A percentile compares a stretch with the other conserved stretches of the same genome.
Evolutionary conservation across 257 asterid genomes (phyloP).

Genomic region (Forsythia suspensa): DNA sequence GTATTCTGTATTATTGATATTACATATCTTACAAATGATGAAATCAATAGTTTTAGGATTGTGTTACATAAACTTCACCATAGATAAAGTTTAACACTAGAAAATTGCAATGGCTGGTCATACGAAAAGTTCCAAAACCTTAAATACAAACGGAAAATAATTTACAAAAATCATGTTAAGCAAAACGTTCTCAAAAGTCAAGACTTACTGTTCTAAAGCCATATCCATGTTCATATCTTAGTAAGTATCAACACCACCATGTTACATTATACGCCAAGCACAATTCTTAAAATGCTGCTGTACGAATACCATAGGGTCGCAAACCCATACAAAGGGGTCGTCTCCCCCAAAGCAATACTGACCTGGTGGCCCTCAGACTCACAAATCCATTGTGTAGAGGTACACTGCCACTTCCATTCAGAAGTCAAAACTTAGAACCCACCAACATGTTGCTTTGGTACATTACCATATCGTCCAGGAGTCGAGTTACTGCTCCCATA

Average conservation of each 20-base stretch:
- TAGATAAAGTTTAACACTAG: neutral
- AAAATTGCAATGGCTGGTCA: neutral
- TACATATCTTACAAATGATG: no score
- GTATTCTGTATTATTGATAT: no score
- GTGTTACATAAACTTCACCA: neutral
- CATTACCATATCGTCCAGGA: conserved; percentile 62
- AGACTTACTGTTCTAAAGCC: neutral
- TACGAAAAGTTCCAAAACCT: neutral
- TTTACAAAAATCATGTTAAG: neutral
- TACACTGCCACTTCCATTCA: neutral
- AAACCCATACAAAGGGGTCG: neutral
- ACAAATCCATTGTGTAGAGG: neutral
- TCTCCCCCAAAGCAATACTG: neutral
- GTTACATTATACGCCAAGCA: neutral
- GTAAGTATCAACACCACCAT: neutral
- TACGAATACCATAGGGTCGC: neutral
- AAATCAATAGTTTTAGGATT: no score
- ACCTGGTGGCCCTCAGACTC: neutral
- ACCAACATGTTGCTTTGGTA: conserved; percentile 64
- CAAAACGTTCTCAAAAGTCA: neutral
- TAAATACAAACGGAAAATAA: neutral
- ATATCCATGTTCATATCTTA: neutral
- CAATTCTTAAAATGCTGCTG: neutral
- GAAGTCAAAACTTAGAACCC: conserved; percentile 54
- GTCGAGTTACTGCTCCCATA: conserved; percentile 47